These are phyloP conservation scores for Fragaria ananassa DNA, from an alignment of 306 rosid species.

Conservation along the genomic window DNA sequence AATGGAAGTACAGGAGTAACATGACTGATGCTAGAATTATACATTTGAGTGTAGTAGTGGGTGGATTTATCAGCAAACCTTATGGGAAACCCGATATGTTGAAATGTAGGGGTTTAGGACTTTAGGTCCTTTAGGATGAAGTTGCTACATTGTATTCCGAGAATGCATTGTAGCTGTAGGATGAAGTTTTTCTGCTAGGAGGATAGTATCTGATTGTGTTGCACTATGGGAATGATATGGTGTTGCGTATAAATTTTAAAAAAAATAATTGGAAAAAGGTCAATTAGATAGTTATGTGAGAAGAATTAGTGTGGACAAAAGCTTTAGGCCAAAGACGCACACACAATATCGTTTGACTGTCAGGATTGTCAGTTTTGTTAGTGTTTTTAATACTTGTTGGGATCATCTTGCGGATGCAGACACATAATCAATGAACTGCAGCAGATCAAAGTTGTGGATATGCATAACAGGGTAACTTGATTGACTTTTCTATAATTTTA, in stretches of 20 bases:
- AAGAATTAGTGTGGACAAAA: background rate
- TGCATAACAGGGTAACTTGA: constrained; percentile 34
- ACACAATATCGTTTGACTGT: background rate
- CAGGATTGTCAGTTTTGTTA: background rate
- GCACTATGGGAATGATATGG: background rate
- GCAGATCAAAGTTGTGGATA: constrained; percentile 38
- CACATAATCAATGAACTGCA: constrained; percentile 29
- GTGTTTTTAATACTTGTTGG: background rate
- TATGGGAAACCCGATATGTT: background rate
- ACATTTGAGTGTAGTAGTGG: background rate
- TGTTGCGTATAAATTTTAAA: background rate
- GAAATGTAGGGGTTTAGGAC: background rate
- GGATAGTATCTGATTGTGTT: background rate
- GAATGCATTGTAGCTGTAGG: background rate
- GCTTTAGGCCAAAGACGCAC: background rate
- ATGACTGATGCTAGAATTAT: background rate
- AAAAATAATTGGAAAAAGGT: background rate
- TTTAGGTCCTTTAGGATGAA: background rate
- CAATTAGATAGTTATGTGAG: background rate
- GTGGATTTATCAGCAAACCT: background rate
- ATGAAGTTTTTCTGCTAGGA: background rate
- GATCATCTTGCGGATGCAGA: constrained; percentile 11
- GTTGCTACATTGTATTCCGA: background rate
- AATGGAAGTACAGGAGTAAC: background rate
- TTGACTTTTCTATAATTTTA: background rate